These are phyloP conservation scores for Candida mattraensis DNA, from an alignment of 805 yeast species.

Conservation along the genomic window DNA sequence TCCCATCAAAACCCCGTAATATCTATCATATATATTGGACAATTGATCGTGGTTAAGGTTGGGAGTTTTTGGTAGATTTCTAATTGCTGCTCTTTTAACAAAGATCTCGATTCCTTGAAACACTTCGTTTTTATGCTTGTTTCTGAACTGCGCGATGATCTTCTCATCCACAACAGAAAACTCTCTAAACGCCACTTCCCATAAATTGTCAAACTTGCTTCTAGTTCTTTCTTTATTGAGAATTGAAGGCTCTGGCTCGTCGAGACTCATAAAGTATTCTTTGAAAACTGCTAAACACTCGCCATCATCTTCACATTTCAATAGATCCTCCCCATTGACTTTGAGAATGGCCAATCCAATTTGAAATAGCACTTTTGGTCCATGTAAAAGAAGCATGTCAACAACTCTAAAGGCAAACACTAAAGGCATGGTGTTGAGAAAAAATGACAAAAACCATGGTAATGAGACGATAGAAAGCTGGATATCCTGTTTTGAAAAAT, in stretches of 20 bases:
- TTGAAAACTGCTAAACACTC: constrained; percentile 83
- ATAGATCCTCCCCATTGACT: constrained; percentile 80
- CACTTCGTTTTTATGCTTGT: constrained; percentile 70
- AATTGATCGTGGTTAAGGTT: constrained; percentile 58
- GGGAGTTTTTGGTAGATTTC: constrained; percentile 77
- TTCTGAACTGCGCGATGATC: constrained; percentile 65
- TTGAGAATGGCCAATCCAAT: constrained; percentile 89
- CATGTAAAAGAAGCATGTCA: constrained; percentile 88
- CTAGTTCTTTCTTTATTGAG: constrained; percentile 64
- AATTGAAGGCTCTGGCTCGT: constrained; percentile 71
- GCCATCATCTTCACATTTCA: constrained; percentile 88
- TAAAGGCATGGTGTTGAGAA: constrained; percentile 90
- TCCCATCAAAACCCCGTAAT: constrained; percentile 67
- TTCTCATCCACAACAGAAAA: constrained; percentile 79
- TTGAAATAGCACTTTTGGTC: constrained; percentile 86
- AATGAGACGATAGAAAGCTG: constrained; percentile 90
- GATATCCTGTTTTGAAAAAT: constrained; percentile 74
- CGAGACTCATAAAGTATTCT: constrained; percentile 74
- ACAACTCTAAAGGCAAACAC: constrained; percentile 89
- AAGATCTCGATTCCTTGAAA: constrained; percentile 84
- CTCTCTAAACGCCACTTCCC: constrained; percentile 91
- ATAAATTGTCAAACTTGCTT: constrained; percentile 83
- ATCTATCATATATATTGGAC: constrained; percentile 79
- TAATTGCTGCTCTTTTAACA: constrained; percentile 86
- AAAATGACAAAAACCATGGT: constrained; percentile 94